Conservation (phyloP, 768 basidiomycete genomes). For the Dentipellis sp. region DNA sequence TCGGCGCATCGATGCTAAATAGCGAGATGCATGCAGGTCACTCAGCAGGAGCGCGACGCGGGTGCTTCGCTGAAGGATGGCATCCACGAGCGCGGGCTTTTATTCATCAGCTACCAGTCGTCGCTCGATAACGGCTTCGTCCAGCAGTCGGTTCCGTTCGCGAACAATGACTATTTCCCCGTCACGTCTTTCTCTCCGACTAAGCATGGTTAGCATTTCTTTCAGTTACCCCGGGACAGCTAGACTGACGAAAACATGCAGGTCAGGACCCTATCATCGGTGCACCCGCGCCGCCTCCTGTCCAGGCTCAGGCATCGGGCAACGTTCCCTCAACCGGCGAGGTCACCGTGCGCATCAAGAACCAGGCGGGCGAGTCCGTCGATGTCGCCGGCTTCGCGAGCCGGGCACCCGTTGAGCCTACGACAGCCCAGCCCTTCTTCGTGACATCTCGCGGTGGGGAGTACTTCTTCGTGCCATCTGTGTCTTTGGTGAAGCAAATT, state of each 20-base stretch:
- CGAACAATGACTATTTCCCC: neutral
- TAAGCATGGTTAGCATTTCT: too few species aligned
- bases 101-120: constrained; percentile 29
- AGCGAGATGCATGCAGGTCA: neutral
- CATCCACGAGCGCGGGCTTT: constrained; percentile 11
- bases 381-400: too few species aligned
- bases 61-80: neutral
- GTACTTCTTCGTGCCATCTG: constrained; percentile 4
- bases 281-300: neutral
- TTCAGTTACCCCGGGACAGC: neutral
- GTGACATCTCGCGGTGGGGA: constrained; percentile 1
- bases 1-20: neutral
- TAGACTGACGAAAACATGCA: neutral
- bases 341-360: neutral
- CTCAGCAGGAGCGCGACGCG: neutral
- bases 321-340: too few species aligned
- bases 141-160: constrained; percentile 16
- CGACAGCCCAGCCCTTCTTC: neutral
- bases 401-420: too few species aligned
- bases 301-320: neutral
- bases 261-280: neutral
- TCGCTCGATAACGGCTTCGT: constrained; percentile 28
- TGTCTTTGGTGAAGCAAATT: neutral
- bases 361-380: neutral
- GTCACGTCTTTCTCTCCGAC: neutral